A percentile compares a stretch with the other conserved stretches of the same genome.
phyloP scores from a whole-genome alignment of 495 filamentous ascomycete genomes.

The Penicillium dipodomyicola region DNA sequence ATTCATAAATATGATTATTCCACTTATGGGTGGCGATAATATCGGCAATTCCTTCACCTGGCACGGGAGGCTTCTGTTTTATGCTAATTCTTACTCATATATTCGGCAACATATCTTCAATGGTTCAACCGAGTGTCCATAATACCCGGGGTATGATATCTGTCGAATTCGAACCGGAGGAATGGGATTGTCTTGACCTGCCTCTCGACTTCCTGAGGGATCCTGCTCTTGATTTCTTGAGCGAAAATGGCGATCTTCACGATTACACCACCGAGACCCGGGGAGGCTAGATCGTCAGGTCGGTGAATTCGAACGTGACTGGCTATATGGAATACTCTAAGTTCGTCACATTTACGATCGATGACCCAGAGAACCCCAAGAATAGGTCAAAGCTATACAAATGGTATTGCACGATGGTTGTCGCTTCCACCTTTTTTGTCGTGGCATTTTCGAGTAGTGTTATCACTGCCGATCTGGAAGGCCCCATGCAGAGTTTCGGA shows the following conservation, averaged over 20 bases:
- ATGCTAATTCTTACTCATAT: too few species aligned
- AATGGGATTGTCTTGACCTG: too few species aligned
- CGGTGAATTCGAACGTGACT: conserved; percentile 48
- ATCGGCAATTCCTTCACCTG: too few species aligned
- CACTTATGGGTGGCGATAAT: too few species aligned
- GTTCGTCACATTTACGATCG: conserved; percentile 66
- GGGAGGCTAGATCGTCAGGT: conserved; percentile 57
- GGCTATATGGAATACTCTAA: conserved; percentile 60
- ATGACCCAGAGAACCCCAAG: conserved; percentile 58
- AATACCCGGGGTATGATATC: too few species aligned
- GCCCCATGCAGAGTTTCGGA: conserved; percentile 58
- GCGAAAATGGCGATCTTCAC: conserved; percentile 54
- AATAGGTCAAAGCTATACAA: conserved; percentile 58
- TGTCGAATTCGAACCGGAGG: too few species aligned
- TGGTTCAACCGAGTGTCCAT: too few species aligned
- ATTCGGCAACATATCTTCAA: too few species aligned
- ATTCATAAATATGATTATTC: too few species aligned
- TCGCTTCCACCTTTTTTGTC: conserved; percentile 61
- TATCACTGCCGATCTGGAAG: conserved; percentile 64
- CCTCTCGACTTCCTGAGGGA: too few species aligned
- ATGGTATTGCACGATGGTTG: conserved; percentile 65
- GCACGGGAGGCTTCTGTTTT: too few species aligned
- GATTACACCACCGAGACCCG: conserved; percentile 63
- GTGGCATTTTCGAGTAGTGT: conserved; percentile 62
- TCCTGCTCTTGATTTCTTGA: too few species aligned